Evolutionary conservation across 495 filamentous ascomycete species (phyloP), one percentile per base, ranked within the genome.

Genomic region (Lepidopterella palustris): DNA sequence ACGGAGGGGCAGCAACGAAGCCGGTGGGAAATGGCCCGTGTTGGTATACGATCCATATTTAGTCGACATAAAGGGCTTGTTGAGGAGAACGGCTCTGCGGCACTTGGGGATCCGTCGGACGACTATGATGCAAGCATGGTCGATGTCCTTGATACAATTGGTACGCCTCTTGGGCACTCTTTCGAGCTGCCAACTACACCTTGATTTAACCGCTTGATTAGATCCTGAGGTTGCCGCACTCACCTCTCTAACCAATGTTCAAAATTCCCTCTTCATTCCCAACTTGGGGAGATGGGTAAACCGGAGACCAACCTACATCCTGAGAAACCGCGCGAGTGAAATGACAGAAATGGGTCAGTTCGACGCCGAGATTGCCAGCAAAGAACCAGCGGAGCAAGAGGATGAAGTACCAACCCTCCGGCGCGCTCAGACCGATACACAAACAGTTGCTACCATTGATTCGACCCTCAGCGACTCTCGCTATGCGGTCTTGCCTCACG

Each of bases 241-340:
- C 0, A 86, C 85, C 0, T 89, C 84, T 55, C 78, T 90, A 9
- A 90, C 85, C 45, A 90, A 90, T 66, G 84, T 90, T 10, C 86
- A 89, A 55, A 90, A 90, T 64, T 89, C 86, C 0, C 80, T 90
- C 9, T 89, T 90, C 70, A 72, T 89, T 21, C 87, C 87, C 0
- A 82, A 87, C 13, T 72, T 89, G 6, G 67, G 73, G 13, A 47
- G 66, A 28, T 66, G 58, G 18, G 47, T 90, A 18, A 90, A 90
- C 62, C 80, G 87, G 24, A 76, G 80, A 61, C 87, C 87, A 25
- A 89, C 87, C 1, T 92, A 89, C 64, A 82, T 79, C 27, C 76
- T 90, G 9, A 82, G 84, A 1, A 78, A 78, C 20, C 72, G 72
- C 0, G 74, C 74, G 3, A 69, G 59, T 55, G 49, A 66, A 35